Evolutionary conservation across 2,329 filamentous ascomycete species (phyloP), one percentile per base, ranked within the genome.

Genomic region (Exophiala phaeomuriformis): DNA sequence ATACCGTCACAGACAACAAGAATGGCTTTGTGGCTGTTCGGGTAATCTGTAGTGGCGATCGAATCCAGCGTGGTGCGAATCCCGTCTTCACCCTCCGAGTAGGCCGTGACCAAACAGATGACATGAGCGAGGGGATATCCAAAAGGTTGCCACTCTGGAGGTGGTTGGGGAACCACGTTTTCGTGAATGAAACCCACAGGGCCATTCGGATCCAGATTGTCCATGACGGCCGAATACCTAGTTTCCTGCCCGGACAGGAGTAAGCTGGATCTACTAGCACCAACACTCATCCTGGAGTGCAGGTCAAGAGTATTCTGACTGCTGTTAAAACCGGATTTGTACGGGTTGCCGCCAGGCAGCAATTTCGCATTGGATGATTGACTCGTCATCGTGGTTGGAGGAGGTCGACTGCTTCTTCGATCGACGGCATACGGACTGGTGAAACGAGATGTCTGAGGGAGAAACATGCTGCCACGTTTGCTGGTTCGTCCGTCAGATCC

Each of bases 1-100:
- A 97, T 81, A 72, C 93, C 93, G 69, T 98, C 93, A 72, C 93
- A 98, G 64, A 98, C 88, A 64, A 96, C 88, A 56, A 98, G 79
- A 63, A 98, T 93, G 30, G 90, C 82, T 73, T 98, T 98, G 79
- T 98, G 94, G 69, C 91, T 97, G 78, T 98, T 98, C 47, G 93
- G 93, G 65, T 98, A 98, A 70, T 98, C 94, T 2, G 93, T 98
- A 72, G 88, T 95, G 47, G 91, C 93, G 67, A 98, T 86, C 0
- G 93, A 98, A 72, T 98, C 90, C 30, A 98, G 75, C 0, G 93
- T 98, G 0, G 90, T 95, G 45, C 93, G 86, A 52, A 98, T 81
- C 65, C 91, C 93, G 56, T 95, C 86, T 60, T 86, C 88, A 61
- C 93, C 93, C 74, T 98, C 93, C 0, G 93, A 98, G 69, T 98